Evolutionary conservation across 164 flowering plant genomes (phyloP), one percentile per base, ranked within the genome.

Genomic region (Liriodendron chinense): DNA sequence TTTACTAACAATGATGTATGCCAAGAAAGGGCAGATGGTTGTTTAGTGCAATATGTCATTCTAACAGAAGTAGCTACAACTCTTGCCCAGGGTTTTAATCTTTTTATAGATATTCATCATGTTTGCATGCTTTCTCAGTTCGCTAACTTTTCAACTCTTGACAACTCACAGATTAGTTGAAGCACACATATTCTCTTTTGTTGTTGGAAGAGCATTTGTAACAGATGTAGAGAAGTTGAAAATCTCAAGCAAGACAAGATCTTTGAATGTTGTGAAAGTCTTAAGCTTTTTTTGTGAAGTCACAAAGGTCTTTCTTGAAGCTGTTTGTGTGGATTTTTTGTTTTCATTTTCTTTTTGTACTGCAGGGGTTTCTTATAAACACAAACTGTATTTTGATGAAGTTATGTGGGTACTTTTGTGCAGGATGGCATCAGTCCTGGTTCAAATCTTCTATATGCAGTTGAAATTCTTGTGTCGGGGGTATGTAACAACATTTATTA

Each of bases 141-240:
- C 68, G 78, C 79, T 68, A 47, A 80, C 71, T 71, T 64, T 1
- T 53, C 34, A 74, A 70, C n/a, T 74, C 68, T 79, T 79, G 59
- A 64, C 49, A 48, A 70, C 69, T 78, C 57, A 63, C 94, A 96
- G 99, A 91, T 89, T 94, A 86, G 98, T 94, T 80, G 99, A 96
- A 88, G 87, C 92, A 81, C 98, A 96, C 80, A 90, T 96, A 78
- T 96, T 96, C 86, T 93, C 99, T 66, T 96, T 96, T 85, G 99
- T 96, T 77, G 92, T 96, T 80, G 99, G 98, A 80, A 93, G 99
- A 85, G 99, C 99, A 78, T 96, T 96, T 91, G 99, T 96, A 50
- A 91, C 98, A 49, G 99, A 96, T 87, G 87, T 96, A 74, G 98
- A 96, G 78, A 96, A 96, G 87, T 86, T 96, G 82, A 94, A 90